A percentile compares a stretch with the other conserved stretches of the same genome.
Conservation (phyloP, 2,329 filamentous ascomycete genomes). For the Nemania bipapillata region DNA sequence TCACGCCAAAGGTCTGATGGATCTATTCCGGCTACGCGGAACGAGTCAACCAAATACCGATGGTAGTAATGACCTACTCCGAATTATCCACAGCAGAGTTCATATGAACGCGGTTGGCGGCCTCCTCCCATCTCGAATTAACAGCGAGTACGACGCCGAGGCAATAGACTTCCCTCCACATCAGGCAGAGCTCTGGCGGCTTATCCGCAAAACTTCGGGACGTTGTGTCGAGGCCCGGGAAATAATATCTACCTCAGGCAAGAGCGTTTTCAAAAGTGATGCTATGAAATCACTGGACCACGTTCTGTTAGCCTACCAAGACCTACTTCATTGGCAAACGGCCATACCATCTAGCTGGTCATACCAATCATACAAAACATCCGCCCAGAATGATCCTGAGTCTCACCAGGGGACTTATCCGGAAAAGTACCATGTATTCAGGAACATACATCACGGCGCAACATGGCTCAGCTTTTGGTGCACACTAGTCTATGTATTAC, state of each 20-base stretch:
- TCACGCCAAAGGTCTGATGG: slow-evolving; percentile 17
- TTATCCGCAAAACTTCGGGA: slow-evolving; percentile 23
- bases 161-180: background rate
- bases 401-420: background rate
- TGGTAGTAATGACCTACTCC: slow-evolving; percentile 6
- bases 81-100: slow-evolving; percentile 20
- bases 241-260: background rate
- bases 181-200: slow-evolving; percentile 19
- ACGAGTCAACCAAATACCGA: background rate
- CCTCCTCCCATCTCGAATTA: slow-evolving; percentile 6
- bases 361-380: slow-evolving; percentile 18
- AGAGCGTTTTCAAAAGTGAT: background rate
- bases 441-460: slow-evolving; percentile 20
- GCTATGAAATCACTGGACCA: slow-evolving; percentile 15
- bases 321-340: slow-evolving; percentile 15
- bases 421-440: slow-evolving; percentile 27
- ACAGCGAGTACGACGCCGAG: background rate
- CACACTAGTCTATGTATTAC: slow-evolving; percentile 19
- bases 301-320: slow-evolving; percentile 14
- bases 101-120: slow-evolving; percentile 22
- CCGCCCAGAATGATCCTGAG: background rate
- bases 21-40: slow-evolving; percentile 13
- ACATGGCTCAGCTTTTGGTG: slow-evolving; percentile 33
- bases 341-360: background rate
- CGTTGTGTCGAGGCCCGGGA: slow-evolving; percentile 6